These are phyloP conservation scores for Arthrobotrys megalospora DNA, from an alignment of 2,329 filamentous ascomycete species.

Conservation along the genomic window DNA sequence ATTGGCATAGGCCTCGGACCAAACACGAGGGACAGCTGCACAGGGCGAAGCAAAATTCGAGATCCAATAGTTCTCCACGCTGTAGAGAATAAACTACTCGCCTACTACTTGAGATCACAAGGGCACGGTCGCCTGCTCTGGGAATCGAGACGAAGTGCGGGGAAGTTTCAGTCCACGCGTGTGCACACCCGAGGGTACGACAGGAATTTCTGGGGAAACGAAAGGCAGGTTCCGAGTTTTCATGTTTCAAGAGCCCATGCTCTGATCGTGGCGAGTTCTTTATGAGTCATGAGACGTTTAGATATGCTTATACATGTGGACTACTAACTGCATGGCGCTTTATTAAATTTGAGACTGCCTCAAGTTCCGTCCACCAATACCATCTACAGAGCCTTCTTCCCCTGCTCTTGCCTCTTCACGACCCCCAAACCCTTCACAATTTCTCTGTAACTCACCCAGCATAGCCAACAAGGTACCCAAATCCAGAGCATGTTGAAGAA, in stretches of 20 bases:
- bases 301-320: conserved; percentile 17
- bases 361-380: background rate
- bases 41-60: conserved; percentile 2
- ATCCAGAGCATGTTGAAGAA: conserved; percentile 81
- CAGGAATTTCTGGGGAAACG: conserved; percentile 7
- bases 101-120: conserved; percentile 11
- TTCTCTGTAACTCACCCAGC: conserved; percentile 73
- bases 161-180: conserved; percentile 1
- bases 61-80: background rate
- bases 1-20: conserved; percentile 8
- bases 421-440: conserved; percentile 68
- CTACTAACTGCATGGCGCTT: background rate
- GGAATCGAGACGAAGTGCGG: conserved; percentile 22
- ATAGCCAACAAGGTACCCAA: conserved; percentile 74
- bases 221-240: background rate
- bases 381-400: conserved; percentile 35
- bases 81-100: conserved; percentile 1
- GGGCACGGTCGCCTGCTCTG: background rate
- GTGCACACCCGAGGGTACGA: background rate
- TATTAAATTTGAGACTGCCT: background rate
- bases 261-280: conserved; percentile 11
- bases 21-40: conserved; percentile 5
- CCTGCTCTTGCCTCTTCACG: conserved; percentile 24
- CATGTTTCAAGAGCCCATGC: conserved; percentile 3
- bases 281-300: conserved; percentile 9